Evolutionary conservation across 2,329 filamentous ascomycete genomes (phyloP).

Genomic region (Alternaria triticina): DNA sequence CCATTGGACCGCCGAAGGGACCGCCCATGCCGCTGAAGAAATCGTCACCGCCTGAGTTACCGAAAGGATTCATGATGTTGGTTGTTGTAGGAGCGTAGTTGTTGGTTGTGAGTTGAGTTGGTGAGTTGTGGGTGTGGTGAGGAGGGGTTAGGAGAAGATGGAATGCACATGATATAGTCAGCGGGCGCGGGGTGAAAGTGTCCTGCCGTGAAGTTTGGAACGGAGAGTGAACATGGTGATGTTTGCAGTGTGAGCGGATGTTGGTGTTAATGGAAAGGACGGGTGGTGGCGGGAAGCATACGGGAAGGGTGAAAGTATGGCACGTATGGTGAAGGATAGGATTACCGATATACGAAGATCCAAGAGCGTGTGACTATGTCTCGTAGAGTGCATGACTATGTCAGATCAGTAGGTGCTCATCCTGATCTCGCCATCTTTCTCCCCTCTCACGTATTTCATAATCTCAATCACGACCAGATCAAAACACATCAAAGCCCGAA

Average conservation of each 20-base stretch:
- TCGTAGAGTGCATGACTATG: too few relatives aligned
- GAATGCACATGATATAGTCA: neutral
- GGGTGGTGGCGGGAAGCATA: neutral
- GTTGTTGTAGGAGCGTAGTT: neutral
- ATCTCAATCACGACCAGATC: neutral
- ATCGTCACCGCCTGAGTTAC: neutral
- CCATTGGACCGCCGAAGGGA: neutral
- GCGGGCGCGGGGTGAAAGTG: neutral
- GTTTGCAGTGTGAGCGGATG: neutral
- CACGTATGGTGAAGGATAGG: too few relatives aligned
- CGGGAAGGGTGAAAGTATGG: neutral
- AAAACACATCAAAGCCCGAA: neutral
- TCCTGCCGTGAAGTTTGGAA: neutral
- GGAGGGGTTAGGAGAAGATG: neutral
- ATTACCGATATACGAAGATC: neutral
- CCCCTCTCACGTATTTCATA: neutral
- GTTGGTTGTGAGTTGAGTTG: neutral
- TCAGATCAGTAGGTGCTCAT: neutral
- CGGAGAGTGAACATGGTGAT: too few relatives aligned
- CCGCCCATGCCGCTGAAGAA: neutral
- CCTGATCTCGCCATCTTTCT: neutral
- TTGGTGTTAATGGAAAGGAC: too few relatives aligned
- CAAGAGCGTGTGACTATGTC: too few relatives aligned
- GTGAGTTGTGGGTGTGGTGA: neutral
- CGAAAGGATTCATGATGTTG: neutral